Percentiles rank a stretch among this genome's conserved stretches.
Conservation (phyloP, 192 early-diverging fungal genomes). For the Allomyces javanicus region DNA sequence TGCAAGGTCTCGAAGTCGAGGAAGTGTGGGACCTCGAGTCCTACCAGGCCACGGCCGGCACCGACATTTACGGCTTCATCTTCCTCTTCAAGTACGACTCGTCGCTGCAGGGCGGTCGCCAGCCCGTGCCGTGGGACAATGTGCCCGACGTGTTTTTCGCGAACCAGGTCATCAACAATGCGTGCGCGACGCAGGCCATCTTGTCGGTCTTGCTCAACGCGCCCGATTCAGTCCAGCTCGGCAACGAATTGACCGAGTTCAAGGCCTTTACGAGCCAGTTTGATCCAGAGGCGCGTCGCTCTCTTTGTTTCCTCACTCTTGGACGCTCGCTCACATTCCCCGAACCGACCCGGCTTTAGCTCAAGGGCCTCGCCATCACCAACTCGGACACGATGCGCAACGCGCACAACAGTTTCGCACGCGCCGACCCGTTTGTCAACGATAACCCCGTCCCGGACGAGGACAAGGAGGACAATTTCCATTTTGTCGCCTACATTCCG, state of each 20-base stretch:
- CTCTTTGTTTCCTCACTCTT: background rate
- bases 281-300: slow-evolving; percentile 34
- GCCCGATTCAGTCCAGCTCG: slow-evolving; percentile 40
- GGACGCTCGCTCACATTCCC: background rate
- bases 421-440: slow-evolving; percentile 53
- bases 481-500: slow-evolving; percentile 61
- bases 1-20: slow-evolving; percentile 49
- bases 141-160: slow-evolving; percentile 1
- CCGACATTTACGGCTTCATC: slow-evolving; percentile 55
- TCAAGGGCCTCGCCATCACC: slow-evolving; percentile 56
- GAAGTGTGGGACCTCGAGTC: slow-evolving; percentile 56
- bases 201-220: slow-evolving; percentile 52
- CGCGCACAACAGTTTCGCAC: slow-evolving; percentile 64
- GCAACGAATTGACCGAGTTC: slow-evolving; percentile 41
- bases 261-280: slow-evolving; percentile 49
- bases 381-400: slow-evolving; percentile 54
- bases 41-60: slow-evolving; percentile 5
- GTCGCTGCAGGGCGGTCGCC: background rate
- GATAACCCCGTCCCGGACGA: slow-evolving; percentile 29
- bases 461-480: slow-evolving; percentile 47
- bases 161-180: slow-evolving; percentile 55
- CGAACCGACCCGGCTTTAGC: slow-evolving; percentile 9
- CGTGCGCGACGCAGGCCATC: slow-evolving; percentile 73
- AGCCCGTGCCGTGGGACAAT: background rate
- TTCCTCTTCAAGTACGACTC: slow-evolving; percentile 51